Percentiles rank a stretch among this genome's conserved stretches.
These are phyloP conservation scores for Euphrasia arctica DNA, from an alignment of 305 asterid genomes.

Conservation along the genomic window DNA sequence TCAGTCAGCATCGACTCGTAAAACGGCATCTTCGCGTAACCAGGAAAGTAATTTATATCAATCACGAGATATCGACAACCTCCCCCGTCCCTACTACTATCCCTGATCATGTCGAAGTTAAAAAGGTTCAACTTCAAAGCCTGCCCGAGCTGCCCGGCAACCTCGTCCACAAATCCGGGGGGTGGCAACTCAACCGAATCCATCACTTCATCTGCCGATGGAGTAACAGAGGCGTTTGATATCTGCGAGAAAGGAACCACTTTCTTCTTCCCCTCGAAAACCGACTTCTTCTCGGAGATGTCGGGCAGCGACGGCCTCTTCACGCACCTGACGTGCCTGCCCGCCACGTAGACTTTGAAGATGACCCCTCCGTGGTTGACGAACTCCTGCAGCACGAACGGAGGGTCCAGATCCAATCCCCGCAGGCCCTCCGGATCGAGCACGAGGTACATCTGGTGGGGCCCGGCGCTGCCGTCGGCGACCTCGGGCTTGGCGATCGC, in stretches of 20 bases:
- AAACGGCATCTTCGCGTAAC: slow-evolving; percentile 73
- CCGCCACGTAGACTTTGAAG: slow-evolving; percentile 87
- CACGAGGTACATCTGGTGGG: slow-evolving; percentile 72
- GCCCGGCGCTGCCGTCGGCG: slow-evolving; percentile 56
- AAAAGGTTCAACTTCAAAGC: slow-evolving; percentile 69
- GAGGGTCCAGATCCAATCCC: slow-evolving; percentile 39
- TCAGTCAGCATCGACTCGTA: slow-evolving; percentile 67
- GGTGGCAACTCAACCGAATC: slow-evolving; percentile 73
- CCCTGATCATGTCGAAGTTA: slow-evolving; percentile 86
- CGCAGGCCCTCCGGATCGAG: slow-evolving; percentile 54
- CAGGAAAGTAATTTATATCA: slow-evolving; percentile 91
- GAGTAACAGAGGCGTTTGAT: slow-evolving; percentile 47
- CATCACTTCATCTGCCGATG: slow-evolving; percentile 31
- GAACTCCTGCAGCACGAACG: slow-evolving; percentile 83
- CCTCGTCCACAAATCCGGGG: slow-evolving; percentile 43
- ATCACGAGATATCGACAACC: slow-evolving; percentile 64
- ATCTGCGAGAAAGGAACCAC: slow-evolving; percentile 67
- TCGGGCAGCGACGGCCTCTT: slow-evolving; percentile 76
- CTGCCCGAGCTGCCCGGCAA: slow-evolving; percentile 56
- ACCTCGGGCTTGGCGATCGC: slow-evolving; percentile 68
- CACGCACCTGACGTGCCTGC: slow-evolving; percentile 62
- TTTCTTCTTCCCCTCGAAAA: slow-evolving; percentile 22
- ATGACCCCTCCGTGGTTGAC: slow-evolving; percentile 91
- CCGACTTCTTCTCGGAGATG: slow-evolving; percentile 37
- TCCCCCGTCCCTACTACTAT: slow-evolving; percentile 33